Percentiles rank a stretch among this genome's conserved stretches.
Conservation (phyloP, 257 asterid species). For the Lycium barbarum region DNA sequence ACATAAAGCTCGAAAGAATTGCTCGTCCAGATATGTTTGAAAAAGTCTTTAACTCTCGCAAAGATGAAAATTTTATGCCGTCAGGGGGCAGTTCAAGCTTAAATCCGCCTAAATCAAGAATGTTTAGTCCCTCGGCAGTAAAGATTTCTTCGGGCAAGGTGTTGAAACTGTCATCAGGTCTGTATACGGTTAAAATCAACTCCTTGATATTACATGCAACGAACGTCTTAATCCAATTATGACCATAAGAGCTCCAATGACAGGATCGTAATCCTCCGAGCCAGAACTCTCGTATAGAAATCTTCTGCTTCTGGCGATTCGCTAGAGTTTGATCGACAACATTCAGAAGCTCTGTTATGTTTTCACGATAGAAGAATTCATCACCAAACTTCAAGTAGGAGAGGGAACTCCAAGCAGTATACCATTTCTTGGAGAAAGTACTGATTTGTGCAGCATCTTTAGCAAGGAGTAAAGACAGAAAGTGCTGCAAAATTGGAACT, state of each 20-base stretch:
- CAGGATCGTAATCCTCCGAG: background rate
- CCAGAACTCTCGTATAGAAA: background rate
- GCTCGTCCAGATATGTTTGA: background rate
- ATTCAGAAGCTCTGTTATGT: background rate
- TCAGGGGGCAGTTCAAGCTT: background rate
- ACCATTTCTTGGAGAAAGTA: no score
- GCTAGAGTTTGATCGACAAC: background rate
- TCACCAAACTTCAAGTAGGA: no score
- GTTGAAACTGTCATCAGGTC: background rate
- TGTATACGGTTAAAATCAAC: background rate
- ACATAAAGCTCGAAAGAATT: background rate
- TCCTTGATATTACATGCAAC: background rate
- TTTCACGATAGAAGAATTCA: background rate
- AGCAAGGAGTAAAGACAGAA: no score
- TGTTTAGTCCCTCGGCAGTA: background rate
- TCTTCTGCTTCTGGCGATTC: background rate
- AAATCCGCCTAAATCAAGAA: background rate
- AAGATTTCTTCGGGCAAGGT: background rate
- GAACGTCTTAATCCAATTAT: background rate
- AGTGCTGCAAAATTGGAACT: no score
- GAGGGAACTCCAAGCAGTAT: no score
- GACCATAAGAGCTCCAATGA: background rate
- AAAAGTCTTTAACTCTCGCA: background rate
- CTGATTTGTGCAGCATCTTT: no score
- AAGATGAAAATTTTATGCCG: background rate